Percentiles rank a stretch among this genome's conserved stretches.
phyloP scores from a whole-genome alignment of 805 yeast species.

The Nakazawaea anatomiae region DNA sequence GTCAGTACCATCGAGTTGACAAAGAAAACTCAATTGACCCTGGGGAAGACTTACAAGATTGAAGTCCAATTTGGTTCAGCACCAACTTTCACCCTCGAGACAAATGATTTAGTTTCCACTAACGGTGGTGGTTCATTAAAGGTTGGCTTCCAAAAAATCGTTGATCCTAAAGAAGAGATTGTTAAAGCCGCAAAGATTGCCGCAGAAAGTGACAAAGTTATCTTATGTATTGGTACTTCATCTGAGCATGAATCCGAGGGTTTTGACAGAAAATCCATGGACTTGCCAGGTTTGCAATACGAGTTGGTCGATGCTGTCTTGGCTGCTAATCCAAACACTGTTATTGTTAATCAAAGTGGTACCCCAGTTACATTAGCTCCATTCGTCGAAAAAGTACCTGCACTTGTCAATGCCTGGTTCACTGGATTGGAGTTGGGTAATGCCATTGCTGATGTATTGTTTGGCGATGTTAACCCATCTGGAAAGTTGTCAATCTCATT shows the following conservation, averaged over 20 bases:
- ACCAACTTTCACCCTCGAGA: slow-evolving; percentile 25
- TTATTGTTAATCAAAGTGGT: slow-evolving; percentile 54
- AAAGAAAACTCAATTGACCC: slow-evolving; percentile 21
- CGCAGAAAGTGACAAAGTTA: slow-evolving; percentile 43
- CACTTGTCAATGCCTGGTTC: slow-evolving; percentile 48
- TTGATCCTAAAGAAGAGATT: slow-evolving; percentile 26
- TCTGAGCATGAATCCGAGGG: slow-evolving; percentile 59
- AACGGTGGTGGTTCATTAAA: slow-evolving; percentile 31
- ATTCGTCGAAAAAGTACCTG: slow-evolving; percentile 37
- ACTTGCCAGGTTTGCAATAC: slow-evolving; percentile 42
- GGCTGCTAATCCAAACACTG: slow-evolving; percentile 42
- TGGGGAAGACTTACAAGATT: slow-evolving; percentile 29
- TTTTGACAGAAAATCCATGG: slow-evolving; percentile 44
- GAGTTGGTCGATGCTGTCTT: slow-evolving; percentile 38
- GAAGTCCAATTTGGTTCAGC: slow-evolving; percentile 36
- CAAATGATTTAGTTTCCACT: slow-evolving; percentile 15
- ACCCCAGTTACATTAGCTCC: slow-evolving; percentile 53
- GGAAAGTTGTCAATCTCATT: slow-evolving; percentile 54
- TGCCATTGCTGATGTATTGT: slow-evolving; percentile 53
- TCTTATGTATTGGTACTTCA: slow-evolving; percentile 45
- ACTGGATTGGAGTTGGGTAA: slow-evolving; percentile 56
- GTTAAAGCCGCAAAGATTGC: slow-evolving; percentile 43
- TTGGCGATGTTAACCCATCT: slow-evolving; percentile 55
- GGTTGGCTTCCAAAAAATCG: slow-evolving; percentile 26
- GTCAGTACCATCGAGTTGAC: slow-evolving; percentile 34